Conservation (phyloP, 2,329 filamentous ascomycete species). For the Orbilia quercus region DNA sequence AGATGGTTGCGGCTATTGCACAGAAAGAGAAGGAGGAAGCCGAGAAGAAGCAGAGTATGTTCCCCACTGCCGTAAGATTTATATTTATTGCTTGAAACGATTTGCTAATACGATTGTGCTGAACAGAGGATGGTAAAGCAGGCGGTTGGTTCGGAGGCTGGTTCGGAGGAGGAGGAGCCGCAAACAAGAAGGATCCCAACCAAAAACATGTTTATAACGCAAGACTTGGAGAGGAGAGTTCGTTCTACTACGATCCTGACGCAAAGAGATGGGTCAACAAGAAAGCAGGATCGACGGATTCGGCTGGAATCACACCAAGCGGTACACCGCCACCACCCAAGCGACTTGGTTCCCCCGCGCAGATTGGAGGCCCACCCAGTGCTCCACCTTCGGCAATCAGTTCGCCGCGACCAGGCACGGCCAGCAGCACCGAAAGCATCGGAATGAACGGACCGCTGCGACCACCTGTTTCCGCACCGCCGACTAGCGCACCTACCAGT, state of each 20-base stretch:
- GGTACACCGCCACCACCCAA: constrained; percentile 84
- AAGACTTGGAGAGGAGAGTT: constrained; percentile 92
- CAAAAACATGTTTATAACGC: constrained; percentile 76
- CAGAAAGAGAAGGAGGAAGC: constrained; percentile 69
- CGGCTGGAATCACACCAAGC: constrained; percentile 67
- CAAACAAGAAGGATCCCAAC: constrained; percentile 71
- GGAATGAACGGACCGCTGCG: constrained; percentile 23
- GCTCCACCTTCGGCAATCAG: constrained; percentile 28
- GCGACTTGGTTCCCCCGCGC: constrained; percentile 61
- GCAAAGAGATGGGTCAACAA: constrained; percentile 99
- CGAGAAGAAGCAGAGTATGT: constrained; percentile 68
- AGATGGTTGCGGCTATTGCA: constrained; percentile 85
- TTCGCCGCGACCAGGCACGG: constrained; percentile 35
- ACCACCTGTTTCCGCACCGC: constrained; percentile 47
- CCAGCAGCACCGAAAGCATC: constrained; percentile 29
- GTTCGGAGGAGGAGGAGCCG: constrained; percentile 70
- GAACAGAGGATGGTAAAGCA: constrained; percentile 26
- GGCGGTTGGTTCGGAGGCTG: constrained; percentile 83
- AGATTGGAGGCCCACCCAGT: constrained; percentile 52
- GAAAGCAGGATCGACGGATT: constrained; percentile 77
- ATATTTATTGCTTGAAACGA: constrained; percentile 37
- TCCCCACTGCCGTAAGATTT: constrained; percentile 60
- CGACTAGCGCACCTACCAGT: constrained; percentile 28
- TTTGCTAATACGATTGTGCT: constrained; percentile 63
- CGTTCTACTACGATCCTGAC: constrained; percentile 94